Evolutionary conservation across 768 basidiomycete genomes (phyloP).

Genomic region (Goffeauzyma gilvescens): DNA sequence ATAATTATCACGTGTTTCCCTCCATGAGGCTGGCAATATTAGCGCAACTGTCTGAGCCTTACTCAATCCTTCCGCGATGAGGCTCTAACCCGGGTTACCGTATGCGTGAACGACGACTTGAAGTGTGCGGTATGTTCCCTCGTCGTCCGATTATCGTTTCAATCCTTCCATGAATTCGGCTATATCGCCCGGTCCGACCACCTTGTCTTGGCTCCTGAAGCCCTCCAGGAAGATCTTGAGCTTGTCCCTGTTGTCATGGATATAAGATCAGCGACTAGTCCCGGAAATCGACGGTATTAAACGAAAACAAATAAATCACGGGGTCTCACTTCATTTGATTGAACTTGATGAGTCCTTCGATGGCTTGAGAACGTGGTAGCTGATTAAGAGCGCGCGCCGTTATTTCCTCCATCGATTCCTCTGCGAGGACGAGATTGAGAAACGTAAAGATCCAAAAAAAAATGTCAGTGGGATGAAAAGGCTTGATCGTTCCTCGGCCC

Average conservation of each 20-base stretch:
- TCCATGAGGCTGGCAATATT: no score
- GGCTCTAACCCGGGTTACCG: no score
- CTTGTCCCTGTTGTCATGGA: slow-evolving; percentile 1
- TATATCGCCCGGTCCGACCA: slow-evolving; percentile 9
- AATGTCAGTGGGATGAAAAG: background rate
- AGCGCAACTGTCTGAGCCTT: no score
- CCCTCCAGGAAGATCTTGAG: slow-evolving; percentile 9
- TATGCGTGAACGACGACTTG: no score
- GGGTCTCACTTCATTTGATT: slow-evolving; percentile 25
- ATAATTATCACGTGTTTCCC: no score
- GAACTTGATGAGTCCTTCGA: slow-evolving; percentile 28
- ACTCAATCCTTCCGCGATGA: no score
- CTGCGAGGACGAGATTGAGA: slow-evolving; percentile 7
- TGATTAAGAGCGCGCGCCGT: slow-evolving; percentile 18
- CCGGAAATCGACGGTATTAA: no score
- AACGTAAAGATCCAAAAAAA: background rate
- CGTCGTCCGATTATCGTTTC: background rate
- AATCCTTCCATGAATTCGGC: slow-evolving; percentile 4
- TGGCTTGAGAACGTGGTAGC: slow-evolving; percentile 25
- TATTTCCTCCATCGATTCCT: slow-evolving; percentile 26
- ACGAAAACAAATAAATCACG: background rate
- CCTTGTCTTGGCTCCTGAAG: slow-evolving; percentile 3
- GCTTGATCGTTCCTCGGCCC: no score
- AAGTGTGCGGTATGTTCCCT: no score
- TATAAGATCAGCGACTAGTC: background rate